Base-by-base conservation (phyloP, 2,329 filamentous ascomycete species). In the Gyromitra esculenta region DNA sequence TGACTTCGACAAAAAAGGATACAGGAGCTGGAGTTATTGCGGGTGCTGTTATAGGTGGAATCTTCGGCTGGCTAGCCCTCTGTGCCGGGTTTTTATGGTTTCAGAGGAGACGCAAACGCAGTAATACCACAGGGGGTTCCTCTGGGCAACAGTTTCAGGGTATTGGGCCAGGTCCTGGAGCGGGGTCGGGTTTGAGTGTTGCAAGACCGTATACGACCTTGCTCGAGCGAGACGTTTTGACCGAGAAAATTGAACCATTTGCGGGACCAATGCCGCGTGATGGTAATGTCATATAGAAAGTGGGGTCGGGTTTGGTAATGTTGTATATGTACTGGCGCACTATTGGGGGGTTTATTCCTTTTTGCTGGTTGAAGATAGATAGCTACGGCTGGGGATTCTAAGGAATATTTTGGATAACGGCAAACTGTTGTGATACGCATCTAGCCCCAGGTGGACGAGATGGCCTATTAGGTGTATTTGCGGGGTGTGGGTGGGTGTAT, bases 131-230 rank as follows among this genome's bases (percentile, higher is more conserved):
- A 9, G 6, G 25, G 43, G n/a, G 5, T 15, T 56, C 21, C 39
- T 7, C 11, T 11, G 25, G 7, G 5, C 43, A 18, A 18, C 45
- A 45, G 1, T n/a, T 45, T 41, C 11, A 18, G 13, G 6, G 35
- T 52, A 25, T 52, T 50, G 62, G 62, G 8, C 7, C 37, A 2
- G 15, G 6, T 9, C 13, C n/a, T 5, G 60, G 13, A 11, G 31
- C 25, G 48, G n/a, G n/a, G 11, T 2, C 35, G 1, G 31, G 3
- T 6, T 31, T 45, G 25, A 54, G 35, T n/a, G 45, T 21, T 13
- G 35, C 57, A 5, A 64, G 68, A 35, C 68, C 68, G 2, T 71
- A 71, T 56, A 71, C 68, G 11, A 71, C 68, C 15, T 56, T 71
- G 2, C 43, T 71, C 18, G 68, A 21, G 13, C 48, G 37, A 52